Base-by-base conservation (phyloP, 2,329 filamentous ascomycete genomes). In the Ilyonectria sp. region DNA sequence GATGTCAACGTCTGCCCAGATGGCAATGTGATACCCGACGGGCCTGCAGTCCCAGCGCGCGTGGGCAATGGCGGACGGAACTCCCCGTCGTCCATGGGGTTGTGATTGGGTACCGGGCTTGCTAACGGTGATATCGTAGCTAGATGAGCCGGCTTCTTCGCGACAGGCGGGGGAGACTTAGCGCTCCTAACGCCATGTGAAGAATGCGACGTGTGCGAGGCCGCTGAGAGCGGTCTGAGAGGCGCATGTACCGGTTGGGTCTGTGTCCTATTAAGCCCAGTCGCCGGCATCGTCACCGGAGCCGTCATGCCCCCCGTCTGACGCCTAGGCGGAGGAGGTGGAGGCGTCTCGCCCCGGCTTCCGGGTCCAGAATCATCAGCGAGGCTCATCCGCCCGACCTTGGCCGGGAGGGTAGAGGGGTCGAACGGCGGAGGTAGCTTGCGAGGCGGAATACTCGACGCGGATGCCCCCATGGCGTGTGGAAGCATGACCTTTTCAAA, bases 91-190 rank as follows among this genome's bases (percentile, higher is more conserved):
- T 73, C 71, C n/a, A 71, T 60, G n/a, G 61, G 54, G 26, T 58
- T 68, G 35, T 64, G 68, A 23, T 73, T 72, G 11, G 68, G 52
- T 9, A 55, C 65, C n/a, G 76, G 72, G 54, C 74, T 77, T 29
- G 72, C 65, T 19, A 60, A 62, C 1, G 76, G 77, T 3, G 78
- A 77, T 46, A 73, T 71, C 7, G 77, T 75, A 17, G 80, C 72
- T 5, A 90, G 82, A 69, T 90, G 87, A 2, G 86, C 83, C 1
- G 91, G 91, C 73, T 93, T 93, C 77, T 84, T 88, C 23, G 90
- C 91, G 56, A 92, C 83, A 1, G 86, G 87, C 6, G 87, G 89
- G n/a, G 86, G 80, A 10, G 80, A 75, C 69, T 86, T 86, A 15
- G 77, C 72, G 29, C 76, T 72, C 35, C 79, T 79, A 47, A 47